Conservation (phyloP, 2,329 filamentous ascomycete species). For the Plenodomus lindquistii region DNA sequence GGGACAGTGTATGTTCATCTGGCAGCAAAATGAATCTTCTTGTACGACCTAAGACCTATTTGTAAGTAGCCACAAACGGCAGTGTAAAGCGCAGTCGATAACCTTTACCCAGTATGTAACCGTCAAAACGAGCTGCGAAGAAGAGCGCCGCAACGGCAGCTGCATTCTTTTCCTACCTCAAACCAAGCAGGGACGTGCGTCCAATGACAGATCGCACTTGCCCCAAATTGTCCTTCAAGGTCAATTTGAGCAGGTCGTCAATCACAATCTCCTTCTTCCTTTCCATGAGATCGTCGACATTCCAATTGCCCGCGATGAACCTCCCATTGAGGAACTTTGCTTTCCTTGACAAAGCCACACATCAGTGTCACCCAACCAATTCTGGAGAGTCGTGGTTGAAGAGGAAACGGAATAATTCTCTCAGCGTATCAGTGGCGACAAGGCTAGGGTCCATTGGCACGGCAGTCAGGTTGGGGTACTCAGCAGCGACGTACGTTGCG, state of each 20-base stretch:
- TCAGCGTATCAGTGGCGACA: conserved; percentile 18
- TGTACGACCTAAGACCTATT: too few species aligned
- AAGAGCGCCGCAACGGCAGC: too few species aligned
- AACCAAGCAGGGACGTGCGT: too few species aligned
- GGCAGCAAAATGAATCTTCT: too few species aligned
- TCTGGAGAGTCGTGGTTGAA: conserved; percentile 28
- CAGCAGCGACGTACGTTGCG: conserved; percentile 17
- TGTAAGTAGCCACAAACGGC: too few species aligned
- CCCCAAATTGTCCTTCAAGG: conserved; percentile 18
- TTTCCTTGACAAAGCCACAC: conserved; percentile 31
- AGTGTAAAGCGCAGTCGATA: too few species aligned
- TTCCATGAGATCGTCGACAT: conserved; percentile 32
- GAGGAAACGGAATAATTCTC: conserved; percentile 13
- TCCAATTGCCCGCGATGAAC: conserved; percentile 33
- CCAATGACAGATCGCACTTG: background rate
- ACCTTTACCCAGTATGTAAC: too few species aligned
- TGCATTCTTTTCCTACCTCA: too few species aligned
- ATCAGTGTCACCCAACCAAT: conserved; percentile 30
- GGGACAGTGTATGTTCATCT: too few species aligned
- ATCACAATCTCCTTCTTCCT: conserved; percentile 23
- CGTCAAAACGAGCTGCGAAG: too few species aligned
- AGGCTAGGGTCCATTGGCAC: conserved; percentile 20
- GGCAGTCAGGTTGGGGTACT: conserved; percentile 18
- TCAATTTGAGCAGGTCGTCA: conserved; percentile 18
- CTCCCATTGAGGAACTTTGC: conserved; percentile 32